These are phyloP conservation scores for Trypanosomatidae sp. DNA, from an alignment of 208 protist species.

Conservation along the genomic window DNA sequence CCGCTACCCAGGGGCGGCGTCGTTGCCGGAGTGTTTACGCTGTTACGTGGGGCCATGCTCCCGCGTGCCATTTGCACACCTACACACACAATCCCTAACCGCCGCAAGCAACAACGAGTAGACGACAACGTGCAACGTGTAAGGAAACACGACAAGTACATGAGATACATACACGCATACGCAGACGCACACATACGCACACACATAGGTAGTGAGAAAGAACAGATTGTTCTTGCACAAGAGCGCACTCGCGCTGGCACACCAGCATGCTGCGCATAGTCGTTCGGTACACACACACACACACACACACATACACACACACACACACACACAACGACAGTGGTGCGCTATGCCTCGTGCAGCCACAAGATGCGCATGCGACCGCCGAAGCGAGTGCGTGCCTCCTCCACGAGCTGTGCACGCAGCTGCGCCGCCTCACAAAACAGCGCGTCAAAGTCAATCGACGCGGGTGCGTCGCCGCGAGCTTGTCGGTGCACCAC, in stretches of 20 bases:
- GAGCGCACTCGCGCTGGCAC: background rate
- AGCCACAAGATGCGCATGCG: conserved; percentile 78
- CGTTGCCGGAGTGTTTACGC: background rate
- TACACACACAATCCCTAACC: background rate
- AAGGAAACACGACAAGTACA: background rate
- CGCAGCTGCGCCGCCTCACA: conserved; percentile 38
- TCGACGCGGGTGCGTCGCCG: background rate
- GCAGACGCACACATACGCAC: background rate
- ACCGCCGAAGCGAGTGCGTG: conserved; percentile 50
- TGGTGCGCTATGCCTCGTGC: conserved; percentile 38
- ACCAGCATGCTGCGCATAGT: background rate
- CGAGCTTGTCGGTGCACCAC: conserved; percentile 26
- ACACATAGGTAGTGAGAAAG: background rate
- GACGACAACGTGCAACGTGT: background rate
- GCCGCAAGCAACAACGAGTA: background rate
- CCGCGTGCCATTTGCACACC: background rate
- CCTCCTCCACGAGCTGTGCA: conserved; percentile 55
- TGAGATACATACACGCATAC: background rate
- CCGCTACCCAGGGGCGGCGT: conserved; percentile 1
- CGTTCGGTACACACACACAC: background rate
- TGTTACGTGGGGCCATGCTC: background rate
- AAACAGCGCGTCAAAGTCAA: conserved; percentile 28
- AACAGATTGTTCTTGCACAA: background rate
- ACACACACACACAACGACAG: background rate
- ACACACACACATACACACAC: background rate